A percentile compares a stretch with the other conserved stretches of the same genome.
Evolutionary conservation across 2,329 filamentous ascomycete species (phyloP).

Genomic region (Atkinsonella hypoxylon): DNA sequence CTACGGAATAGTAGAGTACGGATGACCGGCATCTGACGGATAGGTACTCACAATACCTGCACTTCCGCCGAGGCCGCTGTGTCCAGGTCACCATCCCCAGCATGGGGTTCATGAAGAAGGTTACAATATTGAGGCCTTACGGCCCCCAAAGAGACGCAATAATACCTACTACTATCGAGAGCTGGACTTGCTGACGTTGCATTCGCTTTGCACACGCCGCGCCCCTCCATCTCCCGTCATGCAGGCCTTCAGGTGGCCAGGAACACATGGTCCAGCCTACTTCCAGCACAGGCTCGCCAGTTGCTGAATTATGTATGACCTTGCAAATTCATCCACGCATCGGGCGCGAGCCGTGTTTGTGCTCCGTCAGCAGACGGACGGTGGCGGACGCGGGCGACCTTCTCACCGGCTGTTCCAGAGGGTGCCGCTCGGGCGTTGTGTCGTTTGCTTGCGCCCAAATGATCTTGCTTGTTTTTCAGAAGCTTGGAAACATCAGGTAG

Average conservation of each 20-base stretch:
- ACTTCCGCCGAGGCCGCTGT: no score
- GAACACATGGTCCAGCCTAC: slow-evolving; percentile 6
- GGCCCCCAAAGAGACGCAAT: no score
- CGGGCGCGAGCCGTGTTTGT: background rate
- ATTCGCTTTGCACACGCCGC: background rate
- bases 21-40: no score
- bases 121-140: background rate
- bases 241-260: slow-evolving; percentile 12
- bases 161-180: background rate
- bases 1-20: no score
- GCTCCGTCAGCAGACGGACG: slow-evolving; percentile 6
- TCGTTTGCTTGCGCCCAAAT: background rate
- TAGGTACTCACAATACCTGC: no score
- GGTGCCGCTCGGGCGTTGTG: background rate
- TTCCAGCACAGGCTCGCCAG: background rate
- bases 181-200: background rate
- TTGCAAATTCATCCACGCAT: no score
- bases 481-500: no score
- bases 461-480: no score
- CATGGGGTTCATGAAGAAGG: background rate
- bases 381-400: slow-evolving; percentile 1
- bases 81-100: background rate
- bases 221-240: background rate
- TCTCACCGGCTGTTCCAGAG: background rate
- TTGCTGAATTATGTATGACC: background rate